Conservation (phyloP, 1,139 yeast genomes). For the Blastobotrys ciferrii region DNA sequence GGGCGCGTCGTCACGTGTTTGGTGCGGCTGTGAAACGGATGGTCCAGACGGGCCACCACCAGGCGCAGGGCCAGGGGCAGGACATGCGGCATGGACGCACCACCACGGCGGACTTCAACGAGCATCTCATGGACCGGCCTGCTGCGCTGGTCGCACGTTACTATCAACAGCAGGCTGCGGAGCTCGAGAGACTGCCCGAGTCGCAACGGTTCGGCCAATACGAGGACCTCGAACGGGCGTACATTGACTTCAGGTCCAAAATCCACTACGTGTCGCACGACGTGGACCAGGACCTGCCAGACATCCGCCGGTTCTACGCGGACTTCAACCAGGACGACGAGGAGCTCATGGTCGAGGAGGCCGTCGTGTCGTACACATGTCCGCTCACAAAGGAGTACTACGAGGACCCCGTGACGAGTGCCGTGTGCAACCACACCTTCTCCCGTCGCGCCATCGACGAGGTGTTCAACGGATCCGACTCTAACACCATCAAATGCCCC, state of each 20-base stretch:
- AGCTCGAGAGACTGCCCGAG: not conserved
- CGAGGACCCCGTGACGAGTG: slow-evolving; percentile 30
- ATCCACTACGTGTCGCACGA: slow-evolving; percentile 18
- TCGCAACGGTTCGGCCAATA: slow-evolving; percentile 1
- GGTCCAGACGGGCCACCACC: not conserved
- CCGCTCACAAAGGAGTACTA: slow-evolving; percentile 29
- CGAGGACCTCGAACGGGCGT: not conserved
- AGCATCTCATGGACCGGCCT: not conserved
- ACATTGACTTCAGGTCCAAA: not conserved
- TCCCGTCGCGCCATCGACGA: slow-evolving; percentile 26
- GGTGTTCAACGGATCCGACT: slow-evolving; percentile 17
- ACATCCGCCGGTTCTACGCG: slow-evolving; percentile 22
- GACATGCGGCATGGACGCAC: not conserved
- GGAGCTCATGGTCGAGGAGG: slow-evolving; percentile 29
- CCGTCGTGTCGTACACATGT: slow-evolving; percentile 30
- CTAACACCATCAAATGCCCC: slow-evolving; percentile 24
- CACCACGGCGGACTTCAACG: not conserved
- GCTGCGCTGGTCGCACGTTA: not conserved
- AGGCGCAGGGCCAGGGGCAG: not conserved
- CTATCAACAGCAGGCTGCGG: not conserved
- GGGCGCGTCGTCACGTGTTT: not conserved
- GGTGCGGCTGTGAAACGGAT: not conserved
- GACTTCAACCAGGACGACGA: slow-evolving; percentile 30
- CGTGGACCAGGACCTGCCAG: slow-evolving; percentile 26
- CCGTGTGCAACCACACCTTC: slow-evolving; percentile 30